A percentile compares a stretch with the other conserved stretches of the same genome.
phyloP scores from a whole-genome alignment of 495 filamentous ascomycete species.

The Xylaria longipes region DNA sequence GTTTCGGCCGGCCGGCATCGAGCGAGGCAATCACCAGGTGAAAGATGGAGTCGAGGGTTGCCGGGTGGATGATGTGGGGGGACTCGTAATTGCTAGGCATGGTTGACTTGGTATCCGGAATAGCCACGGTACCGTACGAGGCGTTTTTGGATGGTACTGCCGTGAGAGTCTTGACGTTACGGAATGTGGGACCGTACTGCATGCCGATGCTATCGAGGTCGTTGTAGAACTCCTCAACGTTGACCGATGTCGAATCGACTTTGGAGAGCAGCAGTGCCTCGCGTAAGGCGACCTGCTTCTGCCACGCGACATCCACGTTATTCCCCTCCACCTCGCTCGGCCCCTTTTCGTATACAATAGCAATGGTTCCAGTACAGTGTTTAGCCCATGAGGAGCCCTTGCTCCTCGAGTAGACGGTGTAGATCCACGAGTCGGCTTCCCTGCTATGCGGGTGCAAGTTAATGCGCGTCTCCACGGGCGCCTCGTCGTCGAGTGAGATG shows the following conservation, averaged over 20 bases:
- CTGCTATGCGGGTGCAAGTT: slow-evolving; percentile 10
- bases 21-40: slow-evolving; percentile 21
- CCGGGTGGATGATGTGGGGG: slow-evolving; percentile 48
- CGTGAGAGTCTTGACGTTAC: slow-evolving; percentile 34
- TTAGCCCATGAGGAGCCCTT: slow-evolving; percentile 3
- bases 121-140: slow-evolving; percentile 4
- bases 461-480: slow-evolving; percentile 3
- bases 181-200: slow-evolving; percentile 57
- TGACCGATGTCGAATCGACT: slow-evolving; percentile 10
- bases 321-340: background rate
- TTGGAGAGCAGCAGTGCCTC: slow-evolving; percentile 16
- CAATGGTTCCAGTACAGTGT: slow-evolving; percentile 10
- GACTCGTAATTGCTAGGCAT: slow-evolving; percentile 51
- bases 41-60: slow-evolving; percentile 41
- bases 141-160: background rate
- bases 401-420: slow-evolving; percentile 15
- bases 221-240: slow-evolving; percentile 39
- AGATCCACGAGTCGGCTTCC: slow-evolving; percentile 3
- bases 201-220: slow-evolving; percentile 45
- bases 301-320: background rate
- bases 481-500: slow-evolving; percentile 9
- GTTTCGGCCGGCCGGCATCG: background rate
- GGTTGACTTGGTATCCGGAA: slow-evolving; percentile 47
- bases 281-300: background rate
- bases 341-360: background rate